Conservation (phyloP, 257 asterid species). For the Handroanthus guayacan region DNA sequence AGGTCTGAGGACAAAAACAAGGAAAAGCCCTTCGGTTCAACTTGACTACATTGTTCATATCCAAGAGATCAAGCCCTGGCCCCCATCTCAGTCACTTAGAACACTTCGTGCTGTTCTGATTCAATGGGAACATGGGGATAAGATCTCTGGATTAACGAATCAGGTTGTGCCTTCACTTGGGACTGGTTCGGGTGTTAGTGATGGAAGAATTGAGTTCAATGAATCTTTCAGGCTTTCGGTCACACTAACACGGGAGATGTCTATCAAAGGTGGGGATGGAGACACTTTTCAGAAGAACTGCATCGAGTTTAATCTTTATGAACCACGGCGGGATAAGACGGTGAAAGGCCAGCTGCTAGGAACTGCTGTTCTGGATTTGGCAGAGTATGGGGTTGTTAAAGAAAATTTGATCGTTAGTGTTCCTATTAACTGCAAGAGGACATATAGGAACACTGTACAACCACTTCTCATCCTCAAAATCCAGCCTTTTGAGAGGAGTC, state of each 20-base stretch:
- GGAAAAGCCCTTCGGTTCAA: constrained; percentile 61
- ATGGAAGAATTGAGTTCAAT: constrained; percentile 69
- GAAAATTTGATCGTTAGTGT: constrained; percentile 49
- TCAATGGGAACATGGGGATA: constrained; percentile 71
- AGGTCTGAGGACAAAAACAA: constrained; percentile 56
- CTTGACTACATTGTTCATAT: constrained; percentile 62
- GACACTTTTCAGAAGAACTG: constrained; percentile 67
- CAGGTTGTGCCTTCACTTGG: constrained; percentile 65
- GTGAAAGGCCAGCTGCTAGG: constrained; percentile 71
- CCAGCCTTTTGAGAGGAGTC: constrained; percentile 54
- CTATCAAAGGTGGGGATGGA: constrained; percentile 51
- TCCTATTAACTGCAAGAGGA: constrained; percentile 73
- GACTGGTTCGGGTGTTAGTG: constrained; percentile 58
- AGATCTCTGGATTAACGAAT: constrained; percentile 61
- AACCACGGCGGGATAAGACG: constrained; percentile 66
- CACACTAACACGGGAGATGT: constrained; percentile 52
- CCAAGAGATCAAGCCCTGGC: constrained; percentile 84
- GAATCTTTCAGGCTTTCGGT: constrained; percentile 68
- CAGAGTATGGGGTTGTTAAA: constrained; percentile 62
- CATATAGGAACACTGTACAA: constrained; percentile 73
- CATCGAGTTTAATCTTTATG: constrained; percentile 70
- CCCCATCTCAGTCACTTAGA: constrained; percentile 74
- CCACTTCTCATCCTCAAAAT: constrained; percentile 69
- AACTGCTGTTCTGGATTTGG: constrained; percentile 68
- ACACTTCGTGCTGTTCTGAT: constrained; percentile 60